A percentile compares a stretch with the other conserved stretches of the same genome.
These are phyloP conservation scores for Chytriomyces confervae DNA, from an alignment of 192 early-diverging fungal species.

Conservation along the genomic window DNA sequence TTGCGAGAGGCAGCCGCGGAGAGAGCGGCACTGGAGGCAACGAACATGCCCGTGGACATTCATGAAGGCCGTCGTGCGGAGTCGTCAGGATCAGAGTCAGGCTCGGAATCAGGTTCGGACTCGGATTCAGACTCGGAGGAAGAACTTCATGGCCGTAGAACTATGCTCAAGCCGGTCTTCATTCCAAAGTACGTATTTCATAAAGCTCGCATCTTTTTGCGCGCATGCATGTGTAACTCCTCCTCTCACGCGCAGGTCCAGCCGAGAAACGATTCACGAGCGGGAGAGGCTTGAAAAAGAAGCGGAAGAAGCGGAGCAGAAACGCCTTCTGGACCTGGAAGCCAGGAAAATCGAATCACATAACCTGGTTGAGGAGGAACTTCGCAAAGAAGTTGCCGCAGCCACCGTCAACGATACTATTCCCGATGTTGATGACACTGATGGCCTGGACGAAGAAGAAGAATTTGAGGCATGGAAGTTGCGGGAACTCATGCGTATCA, in stretches of 20 bases:
- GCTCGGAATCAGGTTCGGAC: conserved; percentile 68
- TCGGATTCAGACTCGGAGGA: conserved; percentile 56
- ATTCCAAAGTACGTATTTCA: conserved; percentile 76
- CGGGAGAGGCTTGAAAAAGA: conserved; percentile 58
- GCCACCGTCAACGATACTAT: conserved; percentile 57
- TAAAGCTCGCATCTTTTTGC: neutral
- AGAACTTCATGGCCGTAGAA: conserved; percentile 63
- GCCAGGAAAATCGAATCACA: conserved; percentile 79
- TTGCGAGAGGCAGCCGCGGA: neutral
- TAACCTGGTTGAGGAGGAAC: conserved; percentile 72
- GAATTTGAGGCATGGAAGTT: conserved; percentile 93
- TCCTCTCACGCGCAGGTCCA: neutral
- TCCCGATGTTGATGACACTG: conserved; percentile 88
- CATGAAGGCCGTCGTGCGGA: conserved; percentile 59
- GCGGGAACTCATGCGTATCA: conserved; percentile 86
- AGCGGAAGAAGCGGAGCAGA: conserved; percentile 65
- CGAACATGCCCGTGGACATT: conserved; percentile 2
- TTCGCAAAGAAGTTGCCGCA: conserved; percentile 64
- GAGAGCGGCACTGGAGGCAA: conserved; percentile 4
- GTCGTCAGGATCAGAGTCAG: conserved; percentile 26
- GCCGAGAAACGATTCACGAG: conserved; percentile 67
- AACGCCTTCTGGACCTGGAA: conserved; percentile 54
- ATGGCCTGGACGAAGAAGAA: conserved; percentile 83
- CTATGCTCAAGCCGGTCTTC: conserved; percentile 89
- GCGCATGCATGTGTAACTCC: neutral